Conservation (phyloP, 108 stramenopile species). For the Craspedostauros australis region DNA sequence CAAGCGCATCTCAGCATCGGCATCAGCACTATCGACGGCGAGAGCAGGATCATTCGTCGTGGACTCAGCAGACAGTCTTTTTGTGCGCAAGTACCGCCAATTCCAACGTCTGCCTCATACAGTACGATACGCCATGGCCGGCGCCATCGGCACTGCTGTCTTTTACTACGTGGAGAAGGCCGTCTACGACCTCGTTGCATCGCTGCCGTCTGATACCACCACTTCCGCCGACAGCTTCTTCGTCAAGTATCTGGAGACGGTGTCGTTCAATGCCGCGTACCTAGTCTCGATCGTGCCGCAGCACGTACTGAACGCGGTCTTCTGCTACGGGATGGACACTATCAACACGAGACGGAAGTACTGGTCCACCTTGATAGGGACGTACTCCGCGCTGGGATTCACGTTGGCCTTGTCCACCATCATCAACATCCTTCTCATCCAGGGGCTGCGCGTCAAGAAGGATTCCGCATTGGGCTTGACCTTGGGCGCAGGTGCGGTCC, state of each 20-base stretch:
- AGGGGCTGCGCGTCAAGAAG: neutral
- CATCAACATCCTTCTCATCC: neutral
- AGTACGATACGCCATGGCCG: constrained; percentile 3
- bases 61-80: too few relatives aligned
- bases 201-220: neutral
- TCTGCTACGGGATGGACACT: constrained; percentile 10
- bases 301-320: constrained; percentile 7
- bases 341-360: constrained; percentile 12
- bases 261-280: constrained; percentile 5
- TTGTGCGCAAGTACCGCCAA: too few relatives aligned
- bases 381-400: constrained; percentile 3
- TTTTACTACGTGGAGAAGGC: constrained; percentile 1
- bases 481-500: neutral
- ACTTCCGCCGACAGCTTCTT: too few relatives aligned
- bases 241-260: neutral
- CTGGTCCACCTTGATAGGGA: neutral
- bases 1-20: neutral
- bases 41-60: neutral
- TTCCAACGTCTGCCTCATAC: neutral
- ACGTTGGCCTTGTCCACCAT: constrained; percentile 7
- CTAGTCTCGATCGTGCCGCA: constrained; percentile 4
- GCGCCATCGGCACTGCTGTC: neutral
- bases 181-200: neutral
- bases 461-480: neutral
- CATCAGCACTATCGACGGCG: neutral